These are phyloP conservation scores for Blastocystis sp. DNA, from an alignment of 352 stramenopile genomes.

Conservation along the genomic window DNA sequence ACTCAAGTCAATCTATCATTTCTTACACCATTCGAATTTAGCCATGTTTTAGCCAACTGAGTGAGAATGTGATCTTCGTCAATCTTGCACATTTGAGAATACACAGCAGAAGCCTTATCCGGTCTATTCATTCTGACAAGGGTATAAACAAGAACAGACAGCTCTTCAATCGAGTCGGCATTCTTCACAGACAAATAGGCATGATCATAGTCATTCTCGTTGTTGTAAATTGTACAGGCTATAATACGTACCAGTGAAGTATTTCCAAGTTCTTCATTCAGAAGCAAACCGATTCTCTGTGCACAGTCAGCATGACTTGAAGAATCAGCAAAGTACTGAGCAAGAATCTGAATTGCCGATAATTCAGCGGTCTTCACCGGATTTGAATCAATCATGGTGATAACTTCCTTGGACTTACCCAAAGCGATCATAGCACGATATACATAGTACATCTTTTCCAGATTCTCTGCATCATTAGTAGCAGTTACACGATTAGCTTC, in stretches of 20 bases:
- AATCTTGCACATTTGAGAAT: conserved; percentile 62
- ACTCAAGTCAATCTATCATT: not conserved
- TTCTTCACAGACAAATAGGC: conserved; percentile 61
- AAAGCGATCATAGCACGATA: conserved; percentile 54
- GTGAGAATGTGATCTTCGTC: conserved; percentile 63
- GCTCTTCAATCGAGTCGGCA: conserved; percentile 43
- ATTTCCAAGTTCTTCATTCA: conserved; percentile 59
- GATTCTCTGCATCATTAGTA: conserved; percentile 1
- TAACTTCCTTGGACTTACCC: conserved; percentile 7
- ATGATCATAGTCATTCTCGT: conserved; percentile 67
- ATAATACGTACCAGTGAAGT: conserved; percentile 46
- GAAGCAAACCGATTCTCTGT: conserved; percentile 21
- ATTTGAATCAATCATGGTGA: not conserved
- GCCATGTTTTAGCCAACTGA: conserved; percentile 45
- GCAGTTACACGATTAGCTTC: conserved; percentile 39
- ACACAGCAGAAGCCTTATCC: conserved; percentile 31
- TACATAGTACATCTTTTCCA: conserved; percentile 55
- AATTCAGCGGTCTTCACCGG: conserved; percentile 26
- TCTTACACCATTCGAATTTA: conserved; percentile 54
- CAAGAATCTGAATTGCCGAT: conserved; percentile 8
- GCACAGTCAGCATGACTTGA: not conserved
- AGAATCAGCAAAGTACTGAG: conserved; percentile 42
- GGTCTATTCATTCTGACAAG: conserved; percentile 62
- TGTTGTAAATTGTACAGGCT: conserved; percentile 64
- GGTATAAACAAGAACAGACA: conserved; percentile 60